A percentile compares a stretch with the other conserved stretches of the same genome.
Conservation (phyloP, 257 asterid genomes). For the Solanum chmielewskii region DNA sequence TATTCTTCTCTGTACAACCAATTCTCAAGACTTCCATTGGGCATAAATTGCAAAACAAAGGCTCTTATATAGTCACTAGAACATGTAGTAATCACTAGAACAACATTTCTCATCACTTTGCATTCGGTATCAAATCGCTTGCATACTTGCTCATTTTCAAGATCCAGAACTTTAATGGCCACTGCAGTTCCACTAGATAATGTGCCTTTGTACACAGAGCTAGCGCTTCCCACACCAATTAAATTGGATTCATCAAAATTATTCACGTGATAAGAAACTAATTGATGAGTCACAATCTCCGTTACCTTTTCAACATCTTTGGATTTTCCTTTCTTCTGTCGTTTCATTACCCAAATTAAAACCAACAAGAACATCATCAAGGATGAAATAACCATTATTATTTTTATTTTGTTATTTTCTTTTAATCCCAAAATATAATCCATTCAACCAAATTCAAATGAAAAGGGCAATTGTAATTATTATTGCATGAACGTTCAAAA, state of each 20-base stretch:
- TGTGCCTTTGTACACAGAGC: background rate
- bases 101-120: constrained; percentile 13
- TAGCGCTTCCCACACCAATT: background rate
- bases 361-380: background rate
- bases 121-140: constrained; percentile 18
- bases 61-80: constrained; percentile 4
- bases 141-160: background rate
- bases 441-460: no score
- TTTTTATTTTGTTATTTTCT: background rate
- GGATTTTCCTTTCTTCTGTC: background rate
- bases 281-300: background rate
- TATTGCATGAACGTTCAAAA: no score
- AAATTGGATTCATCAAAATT: constrained; percentile 11
- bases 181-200: background rate
- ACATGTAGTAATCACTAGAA: constrained; percentile 14
- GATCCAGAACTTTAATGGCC: constrained; percentile 18
- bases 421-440: no score
- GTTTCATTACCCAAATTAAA: constrained; percentile 1
- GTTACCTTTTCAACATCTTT: background rate
- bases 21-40: constrained; percentile 17
- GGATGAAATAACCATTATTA: background rate
- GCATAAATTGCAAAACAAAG: constrained; percentile 15
- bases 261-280: constrained; percentile 9
- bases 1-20: constrained; percentile 5
- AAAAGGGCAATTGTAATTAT: no score